A percentile compares a stretch with the other conserved stretches of the same genome.
Conservation (phyloP, 1,139 yeast species). For the Debaryomycetaceae sp. region DNA sequence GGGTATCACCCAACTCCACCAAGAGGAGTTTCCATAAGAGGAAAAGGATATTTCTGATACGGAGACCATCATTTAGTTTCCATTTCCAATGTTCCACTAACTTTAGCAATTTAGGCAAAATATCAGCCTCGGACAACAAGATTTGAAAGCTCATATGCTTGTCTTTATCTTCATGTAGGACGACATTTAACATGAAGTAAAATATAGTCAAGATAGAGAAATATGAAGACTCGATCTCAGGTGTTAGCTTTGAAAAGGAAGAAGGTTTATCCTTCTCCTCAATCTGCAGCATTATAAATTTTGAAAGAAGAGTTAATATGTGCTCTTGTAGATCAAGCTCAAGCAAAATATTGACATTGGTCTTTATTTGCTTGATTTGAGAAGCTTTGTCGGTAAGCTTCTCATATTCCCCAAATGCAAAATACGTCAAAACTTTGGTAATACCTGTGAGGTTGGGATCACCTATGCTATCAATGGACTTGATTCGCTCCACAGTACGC, state of each 20-base stretch:
- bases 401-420: constrained; percentile 41
- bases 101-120: constrained; percentile 45
- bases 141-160: constrained; percentile 13
- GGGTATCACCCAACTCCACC: constrained; percentile 62
- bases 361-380: constrained; percentile 33
- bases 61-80: constrained; percentile 29
- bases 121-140: constrained; percentile 22
- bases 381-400: constrained; percentile 23
- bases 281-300: constrained; percentile 15
- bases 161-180: constrained; percentile 20
- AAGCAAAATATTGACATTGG: constrained; percentile 12
- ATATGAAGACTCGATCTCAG: constrained; percentile 15
- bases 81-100: constrained; percentile 70
- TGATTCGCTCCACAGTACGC: neutral
- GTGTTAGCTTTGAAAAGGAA: neutral
- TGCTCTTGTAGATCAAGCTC: constrained; percentile 8
- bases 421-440: constrained; percentile 23
- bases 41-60: constrained; percentile 51
- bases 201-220: constrained; percentile 49
- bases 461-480: neutral
- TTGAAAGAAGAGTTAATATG: constrained; percentile 10
- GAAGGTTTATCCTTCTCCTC: constrained; percentile 7
- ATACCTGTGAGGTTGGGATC: constrained; percentile 1
- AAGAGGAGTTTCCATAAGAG: constrained; percentile 59
- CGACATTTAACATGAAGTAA: constrained; percentile 43